Evolutionary conservation across 768 basidiomycete species (phyloP).

Genomic region (Russula sp.): DNA sequence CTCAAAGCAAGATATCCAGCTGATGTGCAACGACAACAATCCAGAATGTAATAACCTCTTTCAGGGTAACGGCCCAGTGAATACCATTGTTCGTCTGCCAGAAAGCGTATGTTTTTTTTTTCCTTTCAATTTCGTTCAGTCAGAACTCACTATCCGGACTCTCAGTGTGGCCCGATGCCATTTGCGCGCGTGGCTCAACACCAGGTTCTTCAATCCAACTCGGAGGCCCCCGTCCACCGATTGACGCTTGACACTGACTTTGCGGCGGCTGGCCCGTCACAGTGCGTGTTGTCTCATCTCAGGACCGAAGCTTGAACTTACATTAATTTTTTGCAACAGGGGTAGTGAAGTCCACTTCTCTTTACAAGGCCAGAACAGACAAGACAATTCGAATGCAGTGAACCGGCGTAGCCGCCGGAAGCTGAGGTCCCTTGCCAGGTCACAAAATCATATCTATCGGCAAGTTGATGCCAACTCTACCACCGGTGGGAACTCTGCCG

Average conservation of each 20-base stretch:
- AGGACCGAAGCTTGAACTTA: not conserved
- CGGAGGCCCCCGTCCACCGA: not conserved
- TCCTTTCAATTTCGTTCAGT: no score
- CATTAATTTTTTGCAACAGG: not conserved
- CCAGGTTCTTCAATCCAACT: not conserved
- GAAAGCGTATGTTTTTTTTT: constrained; percentile 8
- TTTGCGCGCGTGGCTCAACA: constrained; percentile 11
- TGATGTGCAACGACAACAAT: constrained; percentile 3
- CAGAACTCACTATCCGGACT: not conserved
- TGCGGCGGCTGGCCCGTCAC: not conserved
- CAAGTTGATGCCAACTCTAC: not conserved
- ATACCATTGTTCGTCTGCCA: constrained; percentile 31
- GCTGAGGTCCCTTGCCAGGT: not conserved
- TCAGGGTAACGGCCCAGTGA: constrained; percentile 15
- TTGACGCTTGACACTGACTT: not conserved
- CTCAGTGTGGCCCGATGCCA: constrained; percentile 9
- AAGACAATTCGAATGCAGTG: no score
- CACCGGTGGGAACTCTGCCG: not conserved
- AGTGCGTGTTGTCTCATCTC: not conserved
- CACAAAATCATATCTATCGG: not conserved
- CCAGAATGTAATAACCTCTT: constrained; percentile 27
- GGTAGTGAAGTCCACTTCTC: not conserved
- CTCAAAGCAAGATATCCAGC: constrained; percentile 3
- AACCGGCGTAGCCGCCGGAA: not conserved
- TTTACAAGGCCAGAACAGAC: not conserved